Evolutionary conservation across 495 filamentous ascomycete species (phyloP).

Genomic region (Coniosporium apollinis): DNA sequence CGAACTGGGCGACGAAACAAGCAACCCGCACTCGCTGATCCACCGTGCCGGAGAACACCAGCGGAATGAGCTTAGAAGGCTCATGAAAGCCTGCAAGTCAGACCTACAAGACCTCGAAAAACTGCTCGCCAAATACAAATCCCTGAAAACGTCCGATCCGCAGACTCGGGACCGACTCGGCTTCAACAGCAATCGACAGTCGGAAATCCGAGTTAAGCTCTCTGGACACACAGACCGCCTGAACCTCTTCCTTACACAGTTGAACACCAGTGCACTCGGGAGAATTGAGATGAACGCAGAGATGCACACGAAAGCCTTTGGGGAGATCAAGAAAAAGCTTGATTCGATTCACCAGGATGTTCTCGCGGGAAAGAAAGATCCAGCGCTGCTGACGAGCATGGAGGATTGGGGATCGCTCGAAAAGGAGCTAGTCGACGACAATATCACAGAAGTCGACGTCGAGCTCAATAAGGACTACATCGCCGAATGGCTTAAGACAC

Average conservation of each 20-base stretch:
- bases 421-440: conserved; percentile 6
- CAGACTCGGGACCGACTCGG: conserved; percentile 3
- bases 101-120: conserved; percentile 1
- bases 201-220: conserved; percentile 3
- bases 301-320: not conserved
- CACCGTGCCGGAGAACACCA: conserved; percentile 3
- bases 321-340: conserved; percentile 3
- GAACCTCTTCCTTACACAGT: conserved; percentile 3
- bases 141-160: conserved; percentile 1
- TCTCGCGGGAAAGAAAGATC: conserved; percentile 2
- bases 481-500: conserved; percentile 3
- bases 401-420: conserved; percentile 5
- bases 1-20: conserved; percentile 2
- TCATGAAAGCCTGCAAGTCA: not conserved
- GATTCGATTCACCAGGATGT: conserved; percentile 5
- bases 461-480: conserved; percentile 5
- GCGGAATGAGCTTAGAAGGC: not conserved
- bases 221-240: conserved; percentile 1
- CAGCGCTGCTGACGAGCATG: conserved; percentile 1
- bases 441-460: conserved; percentile 7
- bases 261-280: conserved; percentile 3
- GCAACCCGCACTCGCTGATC: conserved; percentile 4
- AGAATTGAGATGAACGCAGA: conserved; percentile 5
- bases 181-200: conserved; percentile 4
- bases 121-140: not conserved